Base-by-base conservation (phyloP, 768 basidiomycete species). In the Postia placenta region DNA sequence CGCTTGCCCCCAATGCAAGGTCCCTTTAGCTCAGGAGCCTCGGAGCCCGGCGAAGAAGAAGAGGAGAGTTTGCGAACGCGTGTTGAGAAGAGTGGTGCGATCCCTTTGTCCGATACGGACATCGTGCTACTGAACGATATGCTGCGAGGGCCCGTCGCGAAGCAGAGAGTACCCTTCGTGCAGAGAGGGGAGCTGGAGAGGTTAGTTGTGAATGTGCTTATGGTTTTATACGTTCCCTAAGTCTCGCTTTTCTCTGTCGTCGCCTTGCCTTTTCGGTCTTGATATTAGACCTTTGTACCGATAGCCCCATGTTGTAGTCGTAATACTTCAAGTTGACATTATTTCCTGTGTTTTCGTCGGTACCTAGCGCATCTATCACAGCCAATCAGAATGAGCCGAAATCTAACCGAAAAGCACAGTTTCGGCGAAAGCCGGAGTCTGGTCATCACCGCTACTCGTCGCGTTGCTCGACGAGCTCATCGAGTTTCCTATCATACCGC, bases 141-240 rank as follows among this genome's bases (percentile, higher is more conserved):
- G 58, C 55, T 67, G 11, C 62, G 70, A 14, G 70, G 71, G 0
- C 58, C 61, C 6, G 72, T 80, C 26, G 78, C 84, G 19, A 83
- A 80, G 63, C 80, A 85, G 56, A 73, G 81, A 5, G 86, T 88
- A 1, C 78, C 79, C 36, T 85, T 89, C 48, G 76, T 87, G 3
- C 48, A 50, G 3, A 70, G 72, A 12, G 83, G 83, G 1, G 76
- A 81, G 61, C 60, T 89, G 60, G 80, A 86, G 61, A 88, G 82
- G 65, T 63, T 90, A 48, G 74, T 87, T 4, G 84, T 90, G 19
- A 89, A 90, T 63, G 76, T 80, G n/a, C 63, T 89, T 45, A 57
- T 90, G 40, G 83, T 89, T 20, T 78, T 81, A 3, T 89, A 72
- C 53, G 78, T 89, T 54, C 80, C 81, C 41, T 84, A 41, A 49